Percentiles rank a stretch among this genome's conserved stretches.
These are phyloP conservation scores for Solanum chilense DNA, from an alignment of 257 asterid species.

Conservation along the genomic window DNA sequence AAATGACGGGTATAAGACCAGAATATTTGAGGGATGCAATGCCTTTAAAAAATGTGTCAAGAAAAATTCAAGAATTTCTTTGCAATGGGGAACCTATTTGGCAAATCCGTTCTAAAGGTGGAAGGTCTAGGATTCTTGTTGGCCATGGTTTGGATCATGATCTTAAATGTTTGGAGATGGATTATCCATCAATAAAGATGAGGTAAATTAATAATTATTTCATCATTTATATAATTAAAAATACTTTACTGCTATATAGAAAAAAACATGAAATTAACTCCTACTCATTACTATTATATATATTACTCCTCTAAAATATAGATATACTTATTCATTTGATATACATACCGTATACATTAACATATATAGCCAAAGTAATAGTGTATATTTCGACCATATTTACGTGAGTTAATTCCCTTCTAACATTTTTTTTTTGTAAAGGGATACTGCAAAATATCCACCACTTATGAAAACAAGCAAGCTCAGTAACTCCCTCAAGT, in stretches of 20 bases:
- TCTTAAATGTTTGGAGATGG: slow-evolving; percentile 67
- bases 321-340: background rate
- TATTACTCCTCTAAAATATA: background rate
- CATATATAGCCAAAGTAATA: background rate
- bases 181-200: slow-evolving; percentile 52
- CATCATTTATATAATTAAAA: background rate
- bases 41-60: slow-evolving; percentile 53
- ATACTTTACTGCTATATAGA: background rate
- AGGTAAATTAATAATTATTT: slow-evolving; percentile 31
- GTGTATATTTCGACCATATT: background rate
- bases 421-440: slow-evolving; percentile 1
- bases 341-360: background rate
- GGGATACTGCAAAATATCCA: slow-evolving; percentile 85
- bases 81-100: slow-evolving; percentile 88
- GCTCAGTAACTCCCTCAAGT: slow-evolving; percentile 87
- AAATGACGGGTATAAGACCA: slow-evolving; percentile 68
- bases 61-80: slow-evolving; percentile 74
- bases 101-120: slow-evolving; percentile 75
- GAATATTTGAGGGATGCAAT: slow-evolving; percentile 72
- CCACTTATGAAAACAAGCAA: slow-evolving; percentile 89
- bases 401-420: background rate
- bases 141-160: slow-evolving; percentile 90
- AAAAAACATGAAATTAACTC: background rate
- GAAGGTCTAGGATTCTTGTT: slow-evolving; percentile 70
- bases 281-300: background rate